A percentile compares a stretch with the other conserved stretches of the same genome.
These are phyloP conservation scores for Fusarium sp. DNA, from an alignment of 2,329 filamentous ascomycete genomes.

Conservation along the genomic window DNA sequence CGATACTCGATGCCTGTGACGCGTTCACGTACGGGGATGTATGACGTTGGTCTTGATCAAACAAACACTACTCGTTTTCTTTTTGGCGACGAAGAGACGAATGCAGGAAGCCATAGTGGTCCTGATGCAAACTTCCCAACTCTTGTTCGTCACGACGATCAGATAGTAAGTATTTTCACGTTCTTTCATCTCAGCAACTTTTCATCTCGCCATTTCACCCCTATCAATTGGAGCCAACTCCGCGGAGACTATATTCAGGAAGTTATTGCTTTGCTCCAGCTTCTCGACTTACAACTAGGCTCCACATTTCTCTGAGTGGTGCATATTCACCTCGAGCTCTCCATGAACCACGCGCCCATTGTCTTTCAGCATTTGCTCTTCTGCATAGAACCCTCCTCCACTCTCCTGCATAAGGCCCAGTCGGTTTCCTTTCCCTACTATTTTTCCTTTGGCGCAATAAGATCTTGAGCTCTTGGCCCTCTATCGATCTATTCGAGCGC, in stretches of 20 bases:
- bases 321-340: constrained; percentile 26
- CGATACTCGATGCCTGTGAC: constrained; percentile 95
- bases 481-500: not conserved
- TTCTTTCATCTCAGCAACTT: constrained; percentile 6
- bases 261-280: constrained; percentile 12
- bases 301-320: constrained; percentile 35
- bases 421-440: not conserved
- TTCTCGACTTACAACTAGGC: constrained; percentile 13
- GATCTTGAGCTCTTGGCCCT: constrained; percentile 17
- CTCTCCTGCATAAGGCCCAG: not conserved
- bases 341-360: constrained; percentile 8
- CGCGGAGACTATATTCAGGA: constrained; percentile 9
- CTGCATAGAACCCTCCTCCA: constrained; percentile 2
- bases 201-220: not conserved
- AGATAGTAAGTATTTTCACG: constrained; percentile 56
- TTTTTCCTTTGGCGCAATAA: not conserved
- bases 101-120: constrained; percentile 58
- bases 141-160: constrained; percentile 71
- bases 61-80: constrained; percentile 87
- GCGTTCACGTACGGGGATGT: constrained; percentile 70
- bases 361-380: constrained; percentile 9
- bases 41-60: constrained; percentile 76
- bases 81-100: constrained; percentile 78
- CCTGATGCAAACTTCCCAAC: constrained; percentile 89
- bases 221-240: not conserved